phyloP scores from a whole-genome alignment of 305 asterid genomes.

The Fraxinus dipetala region DNA sequence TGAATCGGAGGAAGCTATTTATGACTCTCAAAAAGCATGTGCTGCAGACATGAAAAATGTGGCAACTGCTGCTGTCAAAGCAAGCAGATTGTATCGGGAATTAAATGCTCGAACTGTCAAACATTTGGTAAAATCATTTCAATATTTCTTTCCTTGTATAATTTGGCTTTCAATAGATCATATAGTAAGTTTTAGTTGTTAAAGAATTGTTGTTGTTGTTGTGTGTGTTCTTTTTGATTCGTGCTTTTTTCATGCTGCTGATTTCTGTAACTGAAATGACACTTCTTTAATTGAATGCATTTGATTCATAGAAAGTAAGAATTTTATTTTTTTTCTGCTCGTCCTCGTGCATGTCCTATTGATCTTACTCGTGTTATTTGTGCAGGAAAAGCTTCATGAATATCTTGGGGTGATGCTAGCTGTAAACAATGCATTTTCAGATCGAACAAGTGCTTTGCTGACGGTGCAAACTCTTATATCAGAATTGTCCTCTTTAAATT shows the following conservation, averaged over 20 bases:
- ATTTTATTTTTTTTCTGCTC: background rate
- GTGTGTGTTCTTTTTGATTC: background rate
- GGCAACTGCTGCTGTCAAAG: conserved; percentile 94
- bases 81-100: conserved; percentile 91
- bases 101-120: conserved; percentile 90
- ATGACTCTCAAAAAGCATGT: conserved; percentile 75
- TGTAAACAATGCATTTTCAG: conserved; percentile 86
- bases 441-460: conserved; percentile 83
- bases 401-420: conserved; percentile 91
- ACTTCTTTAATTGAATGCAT: background rate
- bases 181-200: background rate
- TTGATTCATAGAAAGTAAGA: conserved; percentile 8
- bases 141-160: conserved; percentile 15
- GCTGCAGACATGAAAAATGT: conserved; percentile 87
- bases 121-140: conserved; percentile 62
- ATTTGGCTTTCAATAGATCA: conserved; percentile 1
- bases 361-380: conserved; percentile 12
- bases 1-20: conserved; percentile 84
- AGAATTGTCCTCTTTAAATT: conserved; percentile 67
- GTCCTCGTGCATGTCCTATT: background rate
- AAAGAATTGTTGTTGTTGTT: background rate
- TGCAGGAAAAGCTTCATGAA: conserved; percentile 92
- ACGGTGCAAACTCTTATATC: conserved; percentile 86
- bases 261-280: conserved; percentile 11
- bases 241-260: conserved; percentile 7